phyloP scores from a whole-genome alignment of 1,139 yeast species.

The Kurtzmaniella natalensis region DNA sequence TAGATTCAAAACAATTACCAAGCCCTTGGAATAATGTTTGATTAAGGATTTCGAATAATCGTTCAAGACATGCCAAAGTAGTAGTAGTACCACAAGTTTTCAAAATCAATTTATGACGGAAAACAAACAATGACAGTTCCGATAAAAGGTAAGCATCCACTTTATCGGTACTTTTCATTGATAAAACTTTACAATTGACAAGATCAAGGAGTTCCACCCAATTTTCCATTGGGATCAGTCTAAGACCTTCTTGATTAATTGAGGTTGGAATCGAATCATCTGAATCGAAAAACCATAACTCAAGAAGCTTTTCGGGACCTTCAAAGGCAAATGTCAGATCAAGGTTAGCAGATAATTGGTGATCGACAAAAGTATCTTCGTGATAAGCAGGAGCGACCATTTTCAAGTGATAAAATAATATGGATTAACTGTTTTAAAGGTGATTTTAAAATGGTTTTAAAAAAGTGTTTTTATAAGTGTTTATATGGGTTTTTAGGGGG shows the following conservation, averaged over 20 bases:
- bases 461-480: constrained; percentile 1
- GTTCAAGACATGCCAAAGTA: constrained; percentile 70
- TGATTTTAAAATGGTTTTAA: constrained; percentile 7
- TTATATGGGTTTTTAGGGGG: neutral
- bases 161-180: constrained; percentile 61
- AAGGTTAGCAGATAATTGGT: constrained; percentile 68
- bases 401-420: neutral
- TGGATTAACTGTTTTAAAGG: constrained; percentile 5
- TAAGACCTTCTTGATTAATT: constrained; percentile 42
- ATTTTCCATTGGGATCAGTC: constrained; percentile 58
- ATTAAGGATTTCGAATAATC: constrained; percentile 52
- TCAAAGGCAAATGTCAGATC: constrained; percentile 92
- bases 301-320: constrained; percentile 93
- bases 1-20: constrained; percentile 18
- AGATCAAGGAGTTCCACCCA: constrained; percentile 76
- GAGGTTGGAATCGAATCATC: constrained; percentile 34
- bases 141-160: constrained; percentile 85
- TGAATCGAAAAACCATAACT: constrained; percentile 73
- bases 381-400: constrained; percentile 45
- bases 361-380: constrained; percentile 61
- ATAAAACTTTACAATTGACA: constrained; percentile 85
- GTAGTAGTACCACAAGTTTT: constrained; percentile 98
- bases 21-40: constrained; percentile 20
- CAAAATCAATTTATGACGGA: constrained; percentile 76
- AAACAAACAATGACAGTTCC: constrained; percentile 88